Evolutionary conservation across 805 yeast species (phyloP).

Genomic region (Wickerhamomyces strasburgensis): DNA sequence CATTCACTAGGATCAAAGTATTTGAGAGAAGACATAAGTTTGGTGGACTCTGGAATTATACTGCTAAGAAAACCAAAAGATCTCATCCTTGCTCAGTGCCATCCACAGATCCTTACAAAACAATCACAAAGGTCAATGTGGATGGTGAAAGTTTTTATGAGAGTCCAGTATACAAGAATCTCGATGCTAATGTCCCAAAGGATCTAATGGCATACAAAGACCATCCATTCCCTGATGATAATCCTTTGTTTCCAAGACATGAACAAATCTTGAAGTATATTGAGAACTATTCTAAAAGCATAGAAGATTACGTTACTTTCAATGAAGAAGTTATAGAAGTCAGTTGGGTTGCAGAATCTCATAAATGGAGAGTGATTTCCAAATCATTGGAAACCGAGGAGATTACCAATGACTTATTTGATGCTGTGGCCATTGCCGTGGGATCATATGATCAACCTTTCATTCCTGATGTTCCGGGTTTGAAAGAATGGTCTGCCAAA

Average conservation of each 20-base stretch:
- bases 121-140: slow-evolving; percentile 15
- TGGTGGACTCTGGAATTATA: slow-evolving; percentile 82
- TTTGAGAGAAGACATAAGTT: slow-evolving; percentile 53
- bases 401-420: slow-evolving; percentile 35
- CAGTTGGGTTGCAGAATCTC: slow-evolving; percentile 13
- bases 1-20: slow-evolving; percentile 44
- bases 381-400: slow-evolving; percentile 26
- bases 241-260: slow-evolving; percentile 55
- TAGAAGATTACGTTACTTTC: slow-evolving; percentile 38
- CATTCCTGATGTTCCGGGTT: slow-evolving; percentile 52
- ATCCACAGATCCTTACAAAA: slow-evolving; percentile 23
- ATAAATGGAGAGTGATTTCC: slow-evolving; percentile 41
- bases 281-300: slow-evolving; percentile 43
- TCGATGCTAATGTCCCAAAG: slow-evolving; percentile 68
- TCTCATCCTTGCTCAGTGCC: slow-evolving; percentile 23
- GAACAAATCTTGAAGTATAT: slow-evolving; percentile 59
- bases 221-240: slow-evolving; percentile 41
- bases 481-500: slow-evolving; percentile 39
- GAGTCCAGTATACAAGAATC: slow-evolving; percentile 54
- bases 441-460: slow-evolving; percentile 64
- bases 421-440: slow-evolving; percentile 57
- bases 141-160: slow-evolving; percentile 35
- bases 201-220: slow-evolving; percentile 62
- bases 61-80: slow-evolving; percentile 13
- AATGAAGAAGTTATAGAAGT: slow-evolving; percentile 44